These are phyloP conservation scores for Asterionellopsis glacialis DNA, from an alignment of 108 stramenopile species.

Conservation along the genomic window DNA sequence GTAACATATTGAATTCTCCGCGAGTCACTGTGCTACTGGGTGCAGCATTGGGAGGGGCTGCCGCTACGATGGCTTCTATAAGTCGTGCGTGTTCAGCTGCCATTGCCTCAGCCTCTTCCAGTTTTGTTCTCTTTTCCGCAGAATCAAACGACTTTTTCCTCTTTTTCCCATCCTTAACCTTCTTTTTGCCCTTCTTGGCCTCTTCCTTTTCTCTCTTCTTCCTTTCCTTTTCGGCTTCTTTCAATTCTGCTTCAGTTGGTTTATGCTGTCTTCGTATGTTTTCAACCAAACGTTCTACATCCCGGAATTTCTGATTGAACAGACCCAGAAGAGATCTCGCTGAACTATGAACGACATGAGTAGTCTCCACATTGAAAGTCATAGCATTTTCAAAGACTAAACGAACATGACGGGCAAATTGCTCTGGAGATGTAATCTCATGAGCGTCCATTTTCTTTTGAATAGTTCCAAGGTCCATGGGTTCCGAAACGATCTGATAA, in stretches of 20 bases:
- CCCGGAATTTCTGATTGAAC: slow-evolving; percentile 74
- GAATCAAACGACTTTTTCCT: slow-evolving; percentile 42
- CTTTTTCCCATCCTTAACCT: slow-evolving; percentile 51
- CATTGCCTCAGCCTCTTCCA: slow-evolving; percentile 52
- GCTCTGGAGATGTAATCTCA: slow-evolving; percentile 63
- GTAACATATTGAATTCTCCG: slow-evolving; percentile 60
- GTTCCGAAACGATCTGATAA: slow-evolving; percentile 78
- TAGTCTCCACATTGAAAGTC: slow-evolving; percentile 86
- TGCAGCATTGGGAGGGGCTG: slow-evolving; percentile 34
- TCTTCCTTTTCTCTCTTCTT: slow-evolving; percentile 35
- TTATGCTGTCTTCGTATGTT: slow-evolving; percentile 44
- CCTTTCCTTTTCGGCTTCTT: slow-evolving; percentile 42
- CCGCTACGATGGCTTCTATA: slow-evolving; percentile 53
- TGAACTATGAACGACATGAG: slow-evolving; percentile 77
- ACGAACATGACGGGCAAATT: slow-evolving; percentile 82
- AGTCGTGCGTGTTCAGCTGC: slow-evolving; percentile 44
- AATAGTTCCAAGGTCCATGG: slow-evolving; percentile 97
- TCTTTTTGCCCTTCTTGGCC: slow-evolving; percentile 40
- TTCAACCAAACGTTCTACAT: slow-evolving; percentile 57
- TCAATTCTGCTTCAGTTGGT: slow-evolving; percentile 40
- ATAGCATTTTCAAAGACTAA: slow-evolving; percentile 94
- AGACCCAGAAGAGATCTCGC: slow-evolving; percentile 64
- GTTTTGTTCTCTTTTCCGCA: slow-evolving; percentile 40
- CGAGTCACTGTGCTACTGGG: slow-evolving; percentile 46
- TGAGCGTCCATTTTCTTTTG: slow-evolving; percentile 66